A percentile compares a stretch with the other conserved stretches of the same genome.
Evolutionary conservation across 495 filamentous ascomycete species (phyloP).

Genomic region (Jackrogersella multiformis): DNA sequence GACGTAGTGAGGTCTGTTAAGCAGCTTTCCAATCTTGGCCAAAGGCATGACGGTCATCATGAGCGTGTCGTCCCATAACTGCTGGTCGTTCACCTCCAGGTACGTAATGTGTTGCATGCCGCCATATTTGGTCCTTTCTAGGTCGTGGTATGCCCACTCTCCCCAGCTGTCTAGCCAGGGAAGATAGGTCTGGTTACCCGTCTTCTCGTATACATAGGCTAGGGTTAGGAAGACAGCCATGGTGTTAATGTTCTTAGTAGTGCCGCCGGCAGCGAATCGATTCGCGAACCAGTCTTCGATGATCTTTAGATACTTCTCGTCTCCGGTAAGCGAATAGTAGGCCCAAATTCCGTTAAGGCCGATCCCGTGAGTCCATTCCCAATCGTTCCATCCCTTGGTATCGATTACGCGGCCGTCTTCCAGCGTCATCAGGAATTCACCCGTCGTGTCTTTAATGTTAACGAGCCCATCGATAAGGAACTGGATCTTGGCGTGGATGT

Average conservation of each 20-base stretch:
- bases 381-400: conserved; percentile 79
- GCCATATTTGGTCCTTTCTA: conserved; percentile 71
- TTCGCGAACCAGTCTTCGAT: conserved; percentile 75
- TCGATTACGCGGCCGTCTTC: conserved; percentile 77
- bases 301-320: conserved; percentile 58
- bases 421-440: conserved; percentile 72
- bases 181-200: conserved; percentile 66
- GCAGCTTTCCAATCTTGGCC: conserved; percentile 75
- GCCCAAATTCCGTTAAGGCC: conserved; percentile 82
- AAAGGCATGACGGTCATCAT: conserved; percentile 85
- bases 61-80: conserved; percentile 81
- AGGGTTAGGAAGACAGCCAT: conserved; percentile 78
- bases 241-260: conserved; percentile 84
- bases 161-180: conserved; percentile 79
- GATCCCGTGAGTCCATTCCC: conserved; percentile 85
- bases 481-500: conserved; percentile 66
- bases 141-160: conserved; percentile 78
- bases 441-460: conserved; percentile 74
- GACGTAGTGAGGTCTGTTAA: conserved; percentile 71
- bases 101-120: conserved; percentile 82
- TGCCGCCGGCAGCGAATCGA: conserved; percentile 71
- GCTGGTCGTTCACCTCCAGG: conserved; percentile 68
- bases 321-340: conserved; percentile 72
- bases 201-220: conserved; percentile 75
- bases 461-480: conserved; percentile 72